These are phyloP conservation scores for Vaccinium darrowii DNA, from an alignment of 148 eudicot species.

Conservation along the genomic window DNA sequence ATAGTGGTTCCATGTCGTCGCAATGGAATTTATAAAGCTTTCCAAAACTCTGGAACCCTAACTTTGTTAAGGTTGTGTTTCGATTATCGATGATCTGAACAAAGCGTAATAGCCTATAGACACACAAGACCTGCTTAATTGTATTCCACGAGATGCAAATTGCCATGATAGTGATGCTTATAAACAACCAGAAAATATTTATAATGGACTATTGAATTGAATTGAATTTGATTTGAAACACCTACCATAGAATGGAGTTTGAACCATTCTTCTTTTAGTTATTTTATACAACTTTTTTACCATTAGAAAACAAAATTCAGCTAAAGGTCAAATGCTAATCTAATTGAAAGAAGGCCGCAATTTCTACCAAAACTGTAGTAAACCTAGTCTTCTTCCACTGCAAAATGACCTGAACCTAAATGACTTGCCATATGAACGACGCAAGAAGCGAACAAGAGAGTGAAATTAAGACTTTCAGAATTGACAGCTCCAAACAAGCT, in stretches of 20 bases:
- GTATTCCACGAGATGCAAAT: neutral
- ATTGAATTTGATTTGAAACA: neutral
- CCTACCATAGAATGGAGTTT: neutral
- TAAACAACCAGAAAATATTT: neutral
- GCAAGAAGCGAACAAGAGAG: neutral
- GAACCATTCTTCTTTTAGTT: neutral
- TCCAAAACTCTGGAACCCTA: neutral
- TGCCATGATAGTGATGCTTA: neutral
- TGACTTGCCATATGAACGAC: constrained; percentile 8
- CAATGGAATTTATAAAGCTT: neutral
- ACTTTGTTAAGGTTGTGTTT: neutral
- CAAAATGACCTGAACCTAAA: neutral
- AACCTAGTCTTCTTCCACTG: constrained; percentile 14
- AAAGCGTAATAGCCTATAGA: neutral
- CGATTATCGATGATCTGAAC: neutral
- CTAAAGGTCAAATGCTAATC: constrained; percentile 1
- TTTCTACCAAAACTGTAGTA: constrained; percentile 23
- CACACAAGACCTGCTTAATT: neutral
- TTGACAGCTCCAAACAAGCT: constrained; percentile 1
- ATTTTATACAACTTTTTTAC: neutral
- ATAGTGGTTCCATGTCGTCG: neutral
- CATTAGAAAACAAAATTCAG: neutral
- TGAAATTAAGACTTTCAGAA: neutral
- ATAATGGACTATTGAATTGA: neutral
- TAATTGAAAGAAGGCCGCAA: constrained; percentile 9